These are phyloP conservation scores for Lonicera japonica DNA, from an alignment of 129 eudicot species.

Conservation along the genomic window DNA sequence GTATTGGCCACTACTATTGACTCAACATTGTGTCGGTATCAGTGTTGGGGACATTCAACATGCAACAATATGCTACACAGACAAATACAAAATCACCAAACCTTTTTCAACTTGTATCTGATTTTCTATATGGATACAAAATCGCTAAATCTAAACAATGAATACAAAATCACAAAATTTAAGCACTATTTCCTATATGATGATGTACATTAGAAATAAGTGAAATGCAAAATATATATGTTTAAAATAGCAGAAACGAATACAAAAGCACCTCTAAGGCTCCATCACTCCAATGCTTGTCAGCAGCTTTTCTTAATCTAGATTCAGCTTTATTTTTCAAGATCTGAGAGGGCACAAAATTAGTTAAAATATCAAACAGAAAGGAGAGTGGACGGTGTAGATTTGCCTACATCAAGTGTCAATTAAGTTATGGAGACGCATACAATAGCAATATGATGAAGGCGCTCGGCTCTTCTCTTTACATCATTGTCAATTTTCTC, in stretches of 20 bases:
- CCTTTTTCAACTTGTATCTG: too few species aligned
- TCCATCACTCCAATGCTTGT: conserved; percentile 98
- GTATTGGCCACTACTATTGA: too few species aligned
- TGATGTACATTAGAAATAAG: too few species aligned
- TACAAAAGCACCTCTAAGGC: conserved; percentile 74
- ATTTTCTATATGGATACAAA: too few species aligned
- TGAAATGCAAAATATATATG: too few species aligned
- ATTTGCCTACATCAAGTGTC: not conserved
- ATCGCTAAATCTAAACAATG: too few species aligned
- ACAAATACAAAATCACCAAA: too few species aligned
- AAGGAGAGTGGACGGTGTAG: not conserved
- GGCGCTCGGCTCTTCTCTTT: conserved; percentile 87
- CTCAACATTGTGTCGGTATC: too few species aligned
- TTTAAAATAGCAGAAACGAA: not conserved
- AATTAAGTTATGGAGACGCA: conserved; percentile 7
- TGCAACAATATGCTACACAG: too few species aligned
- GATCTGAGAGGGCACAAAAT: conserved; percentile 36
- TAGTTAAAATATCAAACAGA: conserved; percentile 2
- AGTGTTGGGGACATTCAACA: too few species aligned
- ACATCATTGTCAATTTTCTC: conserved; percentile 80
- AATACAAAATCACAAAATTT: too few species aligned
- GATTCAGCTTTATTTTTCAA: conserved; percentile 78
- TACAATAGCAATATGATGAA: conserved; percentile 81
- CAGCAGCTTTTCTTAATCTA: conserved; percentile 81
- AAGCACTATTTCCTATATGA: too few species aligned